Evolutionary conservation across 2,329 filamentous ascomycete genomes (phyloP).

Genomic region (Cladobotryum mycophilum): DNA sequence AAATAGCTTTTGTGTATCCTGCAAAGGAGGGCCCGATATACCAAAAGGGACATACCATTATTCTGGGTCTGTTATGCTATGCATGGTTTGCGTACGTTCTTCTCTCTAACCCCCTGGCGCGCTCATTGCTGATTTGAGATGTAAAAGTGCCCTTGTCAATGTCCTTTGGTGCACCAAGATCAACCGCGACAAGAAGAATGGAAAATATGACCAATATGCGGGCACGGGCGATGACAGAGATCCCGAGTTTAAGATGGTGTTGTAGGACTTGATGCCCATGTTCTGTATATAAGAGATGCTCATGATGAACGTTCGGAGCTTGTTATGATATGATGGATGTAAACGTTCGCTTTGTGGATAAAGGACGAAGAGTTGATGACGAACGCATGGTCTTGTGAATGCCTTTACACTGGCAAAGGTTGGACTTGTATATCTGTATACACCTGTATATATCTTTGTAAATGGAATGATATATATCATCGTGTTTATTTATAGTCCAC

Average conservation of each 20-base stretch:
- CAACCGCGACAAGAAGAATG: conserved; percentile 54
- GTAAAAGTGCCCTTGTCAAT: conserved; percentile 51
- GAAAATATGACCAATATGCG: conserved; percentile 51
- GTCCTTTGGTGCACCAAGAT: conserved; percentile 58
- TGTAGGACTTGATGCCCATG: conserved; percentile 30
- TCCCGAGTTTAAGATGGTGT: conserved; percentile 53
- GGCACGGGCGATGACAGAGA: conserved; percentile 58
- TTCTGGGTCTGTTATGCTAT: conserved; percentile 53
- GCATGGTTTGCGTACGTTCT: conserved; percentile 57
- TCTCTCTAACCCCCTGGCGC: too few species aligned
- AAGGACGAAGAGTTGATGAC: too few species aligned
- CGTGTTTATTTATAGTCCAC: too few species aligned
- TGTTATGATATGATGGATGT: too few species aligned
- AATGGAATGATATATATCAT: too few species aligned
- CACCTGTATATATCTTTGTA: too few species aligned
- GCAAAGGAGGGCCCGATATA: conserved; percentile 50
- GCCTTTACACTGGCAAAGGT: too few species aligned
- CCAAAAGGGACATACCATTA: conserved; percentile 54
- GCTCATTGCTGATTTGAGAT: neutral
- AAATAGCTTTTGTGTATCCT: conserved; percentile 53
- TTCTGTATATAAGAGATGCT: neutral
- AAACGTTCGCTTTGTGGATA: too few species aligned
- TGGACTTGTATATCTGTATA: too few species aligned
- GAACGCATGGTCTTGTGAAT: too few species aligned
- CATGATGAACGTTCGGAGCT: too few species aligned